Evolutionary conservation across 352 stramenopile genomes (phyloP), one percentile per base, ranked within the genome.

Genomic region (Phytophthora sansomeana): DNA sequence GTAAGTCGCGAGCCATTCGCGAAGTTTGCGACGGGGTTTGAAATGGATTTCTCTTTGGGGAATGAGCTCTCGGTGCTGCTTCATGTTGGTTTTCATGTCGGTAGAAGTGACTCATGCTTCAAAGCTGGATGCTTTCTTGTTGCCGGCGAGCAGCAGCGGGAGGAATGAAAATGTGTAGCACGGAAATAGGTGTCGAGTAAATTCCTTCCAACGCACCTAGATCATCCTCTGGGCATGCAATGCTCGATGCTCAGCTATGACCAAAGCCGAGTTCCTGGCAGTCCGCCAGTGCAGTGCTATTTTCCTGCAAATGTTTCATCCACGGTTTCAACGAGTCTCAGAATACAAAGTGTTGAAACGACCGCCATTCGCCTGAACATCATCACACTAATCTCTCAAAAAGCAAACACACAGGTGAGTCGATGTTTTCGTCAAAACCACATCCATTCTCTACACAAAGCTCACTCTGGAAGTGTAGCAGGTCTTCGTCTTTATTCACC

Each of bases 1-100:
- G 69, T 6, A 80, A 77, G 0, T 56, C 36, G 2, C 74, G 70
- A 3, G 72, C 55, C 9, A 64, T 74, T 14, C 63, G 39, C 11
- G 33, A 39, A n/a, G 1, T 85, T 50, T 83, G 80, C 38, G 77
- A 43, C 8, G 78, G 57, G 67, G 84, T 81, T 48, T 85, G 74
- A 52, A 82, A 88, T 26, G 55, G 35, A 29, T 63, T 63, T 13
- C 38, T 69, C 55, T 76, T 70, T 26, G 67, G 57, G 16, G 50
- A 52, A 6, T 29, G 59, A 16, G 24, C 55, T 32, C 13, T 53
- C 9, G 47, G 52, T 21, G 43, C 38, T 30, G 57, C 7, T 28
- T 59, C 53, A 24, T 58, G 48, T 13, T 38, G n/a, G 33, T 42
- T 69, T 21, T 65, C 59, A 39, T 61, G 65, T 19, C 33, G 65